Evolutionary conservation across 2,329 filamentous ascomycete genomes (phyloP), one percentile per base, ranked within the genome.

Genomic region (Pestalotiopsis sp.): DNA sequence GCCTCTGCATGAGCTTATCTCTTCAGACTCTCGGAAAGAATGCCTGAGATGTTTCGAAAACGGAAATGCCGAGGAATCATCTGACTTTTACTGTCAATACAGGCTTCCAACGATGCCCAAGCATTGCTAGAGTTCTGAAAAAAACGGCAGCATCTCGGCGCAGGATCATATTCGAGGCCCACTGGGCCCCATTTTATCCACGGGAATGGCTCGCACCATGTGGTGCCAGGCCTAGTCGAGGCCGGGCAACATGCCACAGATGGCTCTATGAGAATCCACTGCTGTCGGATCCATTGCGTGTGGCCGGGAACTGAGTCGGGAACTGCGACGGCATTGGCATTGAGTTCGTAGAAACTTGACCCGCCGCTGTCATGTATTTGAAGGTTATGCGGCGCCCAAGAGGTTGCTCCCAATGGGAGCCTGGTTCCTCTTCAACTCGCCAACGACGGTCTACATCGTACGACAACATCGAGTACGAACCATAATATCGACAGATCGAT

Each of bases 251-350:
- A 45, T 64, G 39, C 61, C 61, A 64, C 25, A 23, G 23, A 56
- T 58, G 45, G 63, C n/a, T 38, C n/a, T 45, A 13, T 25, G 62
- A 59, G 56, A 36, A 66, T 39, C 63, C 63, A 64, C 62, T 45
- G 41, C 23, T 66, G 57, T 66, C 25, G 31, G 31, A 9, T 57
- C 17, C 23, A 13, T 57, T 56, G 45, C 14, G 20, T 57, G 57
- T 39, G 23, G n/a, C 20, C 59, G 59, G 59, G 31, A 27, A 62
- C 45, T 52, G 45, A n/a, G 45, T 52, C 60, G 60, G 60, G 38
- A 63, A 17, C 63, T 66, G 49, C 17, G 25, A 57, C 63, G 63
- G 63, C 63, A 66, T 57, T 66, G 63, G 27, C n/a, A 41, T n/a
- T 23, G 20, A n/a, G 45, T 52, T 52, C 17, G 45, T 56, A 25